Conservation (phyloP, 345 rosid genomes). For the Physaria fendleri region DNA sequence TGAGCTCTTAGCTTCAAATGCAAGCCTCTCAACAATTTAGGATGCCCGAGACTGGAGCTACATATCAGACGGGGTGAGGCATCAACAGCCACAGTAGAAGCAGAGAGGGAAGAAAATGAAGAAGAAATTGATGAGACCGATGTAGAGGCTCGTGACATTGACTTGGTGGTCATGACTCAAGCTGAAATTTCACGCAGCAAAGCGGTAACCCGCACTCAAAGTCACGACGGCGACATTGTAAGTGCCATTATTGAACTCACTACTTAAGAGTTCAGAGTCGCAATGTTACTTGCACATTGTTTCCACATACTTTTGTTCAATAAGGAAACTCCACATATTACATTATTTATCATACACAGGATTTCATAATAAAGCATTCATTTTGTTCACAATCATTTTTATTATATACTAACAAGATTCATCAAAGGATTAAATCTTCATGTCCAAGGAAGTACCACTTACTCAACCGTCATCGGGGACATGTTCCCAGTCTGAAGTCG, state of each 20-base stretch:
- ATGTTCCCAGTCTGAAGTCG: slow-evolving; percentile 75
- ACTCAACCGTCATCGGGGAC: slow-evolving; percentile 46
- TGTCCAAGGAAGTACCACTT: neutral
- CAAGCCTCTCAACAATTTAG: slow-evolving; percentile 90
- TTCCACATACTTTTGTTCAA: slow-evolving; percentile 9
- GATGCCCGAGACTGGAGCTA: slow-evolving; percentile 65
- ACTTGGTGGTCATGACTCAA: slow-evolving; percentile 84
- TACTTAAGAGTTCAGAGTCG: slow-evolving; percentile 21
- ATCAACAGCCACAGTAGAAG: slow-evolving; percentile 28
- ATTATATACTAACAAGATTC: slow-evolving; percentile 13
- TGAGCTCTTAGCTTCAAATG: slow-evolving; percentile 86
- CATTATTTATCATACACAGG: neutral
- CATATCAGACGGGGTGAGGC: slow-evolving; percentile 55
- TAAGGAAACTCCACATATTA: neutral
- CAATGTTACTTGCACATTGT: neutral
- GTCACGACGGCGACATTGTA: slow-evolving; percentile 74
- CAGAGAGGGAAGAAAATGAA: slow-evolving; percentile 63
- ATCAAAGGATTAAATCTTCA: slow-evolving; percentile 1
- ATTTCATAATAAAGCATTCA: slow-evolving; percentile 2
- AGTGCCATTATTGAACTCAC: slow-evolving; percentile 93
- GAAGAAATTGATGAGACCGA: slow-evolving; percentile 74
- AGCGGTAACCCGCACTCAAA: slow-evolving; percentile 81
- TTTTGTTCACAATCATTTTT: neutral
- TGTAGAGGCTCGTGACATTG: slow-evolving; percentile 73
- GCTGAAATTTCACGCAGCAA: slow-evolving; percentile 65